Evolutionary conservation across 495 filamentous ascomycete species (phyloP).

Genomic region (Apiosordaria backusii): DNA sequence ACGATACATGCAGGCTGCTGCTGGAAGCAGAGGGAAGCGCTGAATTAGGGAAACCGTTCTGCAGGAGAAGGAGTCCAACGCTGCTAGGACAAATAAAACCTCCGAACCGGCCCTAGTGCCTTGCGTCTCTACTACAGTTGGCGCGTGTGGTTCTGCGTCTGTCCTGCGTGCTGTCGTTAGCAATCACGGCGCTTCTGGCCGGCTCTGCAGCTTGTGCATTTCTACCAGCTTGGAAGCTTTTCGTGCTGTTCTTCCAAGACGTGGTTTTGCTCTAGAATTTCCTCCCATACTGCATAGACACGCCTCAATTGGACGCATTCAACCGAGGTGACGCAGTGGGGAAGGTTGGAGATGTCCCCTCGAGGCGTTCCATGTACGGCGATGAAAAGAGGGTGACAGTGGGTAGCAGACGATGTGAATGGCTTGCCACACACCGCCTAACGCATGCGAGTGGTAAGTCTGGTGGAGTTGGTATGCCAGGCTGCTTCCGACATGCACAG

Average conservation of each 20-base stretch:
- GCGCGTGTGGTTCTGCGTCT: background rate
- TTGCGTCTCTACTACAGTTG: background rate
- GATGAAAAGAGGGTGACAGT: slow-evolving; percentile 1
- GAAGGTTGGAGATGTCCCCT: background rate
- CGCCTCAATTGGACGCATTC: background rate
- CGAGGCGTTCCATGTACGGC: slow-evolving; percentile 5
- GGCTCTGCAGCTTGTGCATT: background rate
- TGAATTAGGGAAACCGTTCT: slow-evolving; percentile 5
- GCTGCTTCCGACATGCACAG: slow-evolving; percentile 7
- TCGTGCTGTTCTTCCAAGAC: background rate
- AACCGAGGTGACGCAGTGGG: background rate
- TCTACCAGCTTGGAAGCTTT: background rate
- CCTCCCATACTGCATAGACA: too few relatives aligned
- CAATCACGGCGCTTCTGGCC: background rate
- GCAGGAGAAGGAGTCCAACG: background rate
- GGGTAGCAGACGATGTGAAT: background rate
- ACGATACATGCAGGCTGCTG: background rate
- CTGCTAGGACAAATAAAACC: slow-evolving; percentile 8
- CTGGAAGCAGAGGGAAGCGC: background rate
- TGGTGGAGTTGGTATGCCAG: background rate
- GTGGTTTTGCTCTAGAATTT: background rate
- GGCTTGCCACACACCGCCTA: slow-evolving; percentile 9
- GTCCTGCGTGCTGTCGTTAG: background rate
- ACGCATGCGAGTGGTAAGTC: background rate
- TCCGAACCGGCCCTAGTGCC: slow-evolving; percentile 2